Percentiles rank a stretch among this genome's conserved stretches.
Evolutionary conservation across 805 yeast species (phyloP).

Genomic region (Kazachstania psychrophila): DNA sequence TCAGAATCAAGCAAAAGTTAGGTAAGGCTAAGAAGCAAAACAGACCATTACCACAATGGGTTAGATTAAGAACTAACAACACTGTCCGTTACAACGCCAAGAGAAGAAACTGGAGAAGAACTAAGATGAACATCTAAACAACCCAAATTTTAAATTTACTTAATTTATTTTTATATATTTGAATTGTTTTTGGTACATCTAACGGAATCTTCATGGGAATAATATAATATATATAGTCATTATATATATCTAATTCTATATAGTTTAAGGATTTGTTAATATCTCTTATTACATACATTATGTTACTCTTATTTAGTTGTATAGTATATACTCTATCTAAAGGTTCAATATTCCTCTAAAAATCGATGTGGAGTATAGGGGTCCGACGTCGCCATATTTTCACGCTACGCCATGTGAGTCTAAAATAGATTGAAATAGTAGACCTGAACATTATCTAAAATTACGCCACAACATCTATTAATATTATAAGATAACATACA

Average conservation of each 20-base stretch:
- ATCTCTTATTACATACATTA: no score
- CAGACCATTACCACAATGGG: conserved; percentile 99
- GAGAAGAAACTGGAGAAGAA: conserved; percentile 99
- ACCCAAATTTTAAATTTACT: not conserved
- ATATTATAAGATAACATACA: no score
- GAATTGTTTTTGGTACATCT: not conserved
- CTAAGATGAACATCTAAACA: conserved; percentile 89
- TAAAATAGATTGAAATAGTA: no score
- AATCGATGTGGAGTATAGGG: no score
- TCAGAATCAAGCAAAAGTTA: conserved; percentile 95
- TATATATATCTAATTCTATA: not conserved
- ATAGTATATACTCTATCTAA: no score
- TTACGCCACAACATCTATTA: no score
- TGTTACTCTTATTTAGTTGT: no score
- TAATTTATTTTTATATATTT: not conserved
- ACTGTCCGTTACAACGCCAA: conserved; percentile 97
- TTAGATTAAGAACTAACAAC: conserved; percentile 97
- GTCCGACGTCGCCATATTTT: no score
- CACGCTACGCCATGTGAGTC: no score
- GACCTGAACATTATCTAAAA: no score
- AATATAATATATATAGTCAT: not conserved
- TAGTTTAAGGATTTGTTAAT: no score
- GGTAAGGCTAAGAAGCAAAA: conserved; percentile 98
- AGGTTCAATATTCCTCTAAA: no score
- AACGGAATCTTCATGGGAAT: not conserved